These are phyloP conservation scores for Ceratocystiopsis brevicomis DNA, from an alignment of 2,329 filamentous ascomycete species.

Conservation along the genomic window DNA sequence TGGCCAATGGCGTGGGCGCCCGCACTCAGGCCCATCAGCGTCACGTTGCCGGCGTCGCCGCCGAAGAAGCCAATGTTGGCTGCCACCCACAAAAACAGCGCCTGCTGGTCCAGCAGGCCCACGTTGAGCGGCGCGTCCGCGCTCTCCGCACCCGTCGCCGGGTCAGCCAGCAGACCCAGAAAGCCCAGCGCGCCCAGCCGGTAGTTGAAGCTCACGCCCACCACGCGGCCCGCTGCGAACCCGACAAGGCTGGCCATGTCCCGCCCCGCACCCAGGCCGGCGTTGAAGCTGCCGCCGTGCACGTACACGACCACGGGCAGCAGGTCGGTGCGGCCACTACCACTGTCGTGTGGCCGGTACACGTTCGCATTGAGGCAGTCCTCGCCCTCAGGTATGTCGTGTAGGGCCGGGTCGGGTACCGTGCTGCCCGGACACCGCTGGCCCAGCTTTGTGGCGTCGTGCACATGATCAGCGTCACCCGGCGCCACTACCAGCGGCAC, in stretches of 20 bases:
- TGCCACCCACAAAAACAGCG: conserved; percentile 29
- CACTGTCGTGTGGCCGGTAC: conserved; percentile 15
- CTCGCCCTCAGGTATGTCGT: conserved; percentile 19
- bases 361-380: conserved; percentile 35
- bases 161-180: conserved; percentile 21
- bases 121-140: conserved; percentile 38
- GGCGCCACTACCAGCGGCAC: conserved; percentile 13
- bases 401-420: conserved; percentile 1
- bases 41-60: conserved; percentile 37
- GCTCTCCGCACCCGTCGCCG: conserved; percentile 23
- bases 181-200: conserved; percentile 52
- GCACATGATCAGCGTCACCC: not conserved
- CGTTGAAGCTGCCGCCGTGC: conserved; percentile 45
- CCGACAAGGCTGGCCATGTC: conserved; percentile 43
- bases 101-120: conserved; percentile 42
- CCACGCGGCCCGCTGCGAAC: conserved; percentile 31
- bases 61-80: conserved; percentile 30
- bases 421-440: conserved; percentile 8
- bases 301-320: conserved; percentile 39
- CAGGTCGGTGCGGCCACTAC: not conserved
- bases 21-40: conserved; percentile 41
- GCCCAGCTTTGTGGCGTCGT: conserved; percentile 3
- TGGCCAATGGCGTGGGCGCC: conserved; percentile 51
- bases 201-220: conserved; percentile 43
- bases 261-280: conserved; percentile 31